A percentile compares a stretch with the other conserved stretches of the same genome.
Conservation (phyloP, 352 stramenopile species). For the Phytophthora litchii region DNA sequence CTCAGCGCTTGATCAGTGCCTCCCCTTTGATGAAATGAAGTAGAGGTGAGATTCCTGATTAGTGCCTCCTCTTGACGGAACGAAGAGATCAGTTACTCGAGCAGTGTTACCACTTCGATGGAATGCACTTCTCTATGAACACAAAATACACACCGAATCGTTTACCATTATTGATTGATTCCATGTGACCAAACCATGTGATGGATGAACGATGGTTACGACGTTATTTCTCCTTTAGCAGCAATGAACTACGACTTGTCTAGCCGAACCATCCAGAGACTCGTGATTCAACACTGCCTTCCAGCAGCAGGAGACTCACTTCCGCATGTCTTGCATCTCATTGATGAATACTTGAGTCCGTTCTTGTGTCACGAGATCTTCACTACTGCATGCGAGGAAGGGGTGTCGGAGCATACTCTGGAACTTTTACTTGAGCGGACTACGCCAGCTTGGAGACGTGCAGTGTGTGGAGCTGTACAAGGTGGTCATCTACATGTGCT, state of each 20-base stretch:
- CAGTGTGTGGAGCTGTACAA: background rate
- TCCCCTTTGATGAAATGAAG: slow-evolving; percentile 27
- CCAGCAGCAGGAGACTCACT: background rate
- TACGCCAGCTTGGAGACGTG: background rate
- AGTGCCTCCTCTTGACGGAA: too few species aligned
- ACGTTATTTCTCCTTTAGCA: background rate
- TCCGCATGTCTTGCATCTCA: slow-evolving; percentile 2
- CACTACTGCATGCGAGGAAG: background rate
- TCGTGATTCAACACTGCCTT: background rate
- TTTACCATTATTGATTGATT: too few species aligned
- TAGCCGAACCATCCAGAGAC: background rate
- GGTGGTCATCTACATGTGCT: slow-evolving; percentile 8
- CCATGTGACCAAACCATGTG: too few species aligned
- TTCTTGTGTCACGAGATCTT: background rate
- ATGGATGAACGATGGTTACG: too few species aligned
- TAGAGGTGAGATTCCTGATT: too few species aligned
- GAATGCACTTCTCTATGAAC: too few species aligned
- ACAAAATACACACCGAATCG: too few species aligned
- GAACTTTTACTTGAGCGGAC: slow-evolving; percentile 2
- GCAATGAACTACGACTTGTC: background rate
- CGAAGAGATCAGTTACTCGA: too few species aligned
- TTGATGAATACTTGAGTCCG: slow-evolving; percentile 3
- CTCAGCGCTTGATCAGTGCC: too few species aligned
- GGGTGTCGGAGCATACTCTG: background rate
- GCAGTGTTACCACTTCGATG: too few species aligned